These are phyloP conservation scores for Aspergillus heteromorphus DNA, from an alignment of 495 filamentous ascomycete genomes.

Conservation along the genomic window DNA sequence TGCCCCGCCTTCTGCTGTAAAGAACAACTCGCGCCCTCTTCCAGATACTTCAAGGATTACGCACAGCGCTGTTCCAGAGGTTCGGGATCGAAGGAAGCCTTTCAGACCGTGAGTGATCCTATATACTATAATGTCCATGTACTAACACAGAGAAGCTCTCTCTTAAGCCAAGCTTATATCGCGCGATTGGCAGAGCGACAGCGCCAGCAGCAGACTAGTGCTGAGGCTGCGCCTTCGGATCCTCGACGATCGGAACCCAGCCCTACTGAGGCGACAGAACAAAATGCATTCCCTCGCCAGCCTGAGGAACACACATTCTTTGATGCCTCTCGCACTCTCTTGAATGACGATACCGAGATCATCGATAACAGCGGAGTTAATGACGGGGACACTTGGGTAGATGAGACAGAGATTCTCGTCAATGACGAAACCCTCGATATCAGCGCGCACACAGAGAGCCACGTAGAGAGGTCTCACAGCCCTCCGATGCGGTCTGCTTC, in stretches of 20 bases:
- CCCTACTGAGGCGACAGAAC: not conserved
- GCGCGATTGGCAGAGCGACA: slow-evolving; percentile 13
- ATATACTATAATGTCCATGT: not conserved
- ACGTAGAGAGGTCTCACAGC: slow-evolving; percentile 17
- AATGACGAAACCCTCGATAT: slow-evolving; percentile 5
- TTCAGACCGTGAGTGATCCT: slow-evolving; percentile 10
- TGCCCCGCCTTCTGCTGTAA: too few species aligned
- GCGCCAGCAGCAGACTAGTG: slow-evolving; percentile 9
- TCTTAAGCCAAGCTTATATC: slow-evolving; percentile 9
- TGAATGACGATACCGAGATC: not conserved
- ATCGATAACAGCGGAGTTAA: not conserved
- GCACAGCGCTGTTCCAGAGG: not conserved
- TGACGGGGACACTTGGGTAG: not conserved
- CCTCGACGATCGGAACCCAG: slow-evolving; percentile 15
- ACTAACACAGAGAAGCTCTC: slow-evolving; percentile 9
- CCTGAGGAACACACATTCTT: slow-evolving; percentile 4
- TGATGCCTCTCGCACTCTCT: slow-evolving; percentile 5
- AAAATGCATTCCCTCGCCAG: slow-evolving; percentile 1
- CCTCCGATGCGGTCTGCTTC: slow-evolving; percentile 6
- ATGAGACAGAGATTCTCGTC: slow-evolving; percentile 6
- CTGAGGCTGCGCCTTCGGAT: not conserved
- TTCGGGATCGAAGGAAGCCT: slow-evolving; percentile 11
- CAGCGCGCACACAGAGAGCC: slow-evolving; percentile 1
- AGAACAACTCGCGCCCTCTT: not conserved
- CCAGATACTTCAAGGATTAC: not conserved